A percentile compares a stretch with the other conserved stretches of the same genome.
phyloP scores from a whole-genome alignment of 306 rosid genomes.

The Medicago ruthenica region DNA sequence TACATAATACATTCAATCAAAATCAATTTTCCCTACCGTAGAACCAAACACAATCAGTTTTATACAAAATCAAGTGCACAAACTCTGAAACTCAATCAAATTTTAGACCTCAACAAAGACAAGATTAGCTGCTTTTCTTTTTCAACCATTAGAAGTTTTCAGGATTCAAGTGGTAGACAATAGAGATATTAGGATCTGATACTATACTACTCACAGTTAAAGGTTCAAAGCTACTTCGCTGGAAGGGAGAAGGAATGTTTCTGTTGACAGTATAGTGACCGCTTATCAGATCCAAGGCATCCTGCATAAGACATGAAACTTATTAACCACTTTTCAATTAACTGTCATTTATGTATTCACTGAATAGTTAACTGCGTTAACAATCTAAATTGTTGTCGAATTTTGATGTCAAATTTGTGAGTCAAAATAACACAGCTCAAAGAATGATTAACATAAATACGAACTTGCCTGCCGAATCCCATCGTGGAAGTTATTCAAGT shows the following conservation, averaged over 20 bases:
- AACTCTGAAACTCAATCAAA: too few species aligned
- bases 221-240: conserved; percentile 67
- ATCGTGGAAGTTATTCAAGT: conserved; percentile 88
- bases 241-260: conserved; percentile 70
- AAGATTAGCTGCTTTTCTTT: conserved; percentile 2
- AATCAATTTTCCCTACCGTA: too few species aligned
- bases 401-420: neutral
- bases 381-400: too few species aligned
- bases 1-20: too few species aligned
- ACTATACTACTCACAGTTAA: conserved; percentile 71
- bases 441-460: neutral
- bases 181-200: neutral
- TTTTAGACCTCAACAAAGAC: neutral
- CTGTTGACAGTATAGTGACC: conserved; percentile 75
- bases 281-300: conserved; percentile 86
- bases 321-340: neutral
- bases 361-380: neutral
- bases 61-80: too few species aligned
- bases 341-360: neutral
- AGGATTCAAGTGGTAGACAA: conserved; percentile 16
- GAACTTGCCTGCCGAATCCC: conserved; percentile 93
- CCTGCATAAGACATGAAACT: conserved; percentile 59
- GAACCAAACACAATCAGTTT: too few species aligned
- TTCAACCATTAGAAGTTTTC: conserved; percentile 14
- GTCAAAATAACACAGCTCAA: neutral